Evolutionary conservation across 2,329 filamentous ascomycete genomes (phyloP).

Genomic region (Neobulgaria alba): DNA sequence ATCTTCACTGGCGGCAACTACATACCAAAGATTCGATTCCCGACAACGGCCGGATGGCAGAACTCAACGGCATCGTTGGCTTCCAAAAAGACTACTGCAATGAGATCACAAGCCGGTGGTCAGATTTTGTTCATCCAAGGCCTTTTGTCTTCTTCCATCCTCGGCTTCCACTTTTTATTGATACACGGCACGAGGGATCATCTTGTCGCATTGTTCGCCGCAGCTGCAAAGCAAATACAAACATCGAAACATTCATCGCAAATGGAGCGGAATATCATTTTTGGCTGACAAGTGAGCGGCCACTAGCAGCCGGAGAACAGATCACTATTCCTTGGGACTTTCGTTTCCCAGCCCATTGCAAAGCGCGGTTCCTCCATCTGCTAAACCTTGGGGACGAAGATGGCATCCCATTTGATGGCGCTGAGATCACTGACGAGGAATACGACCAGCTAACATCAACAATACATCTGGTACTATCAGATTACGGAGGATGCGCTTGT

Average conservation of each 20-base stretch:
- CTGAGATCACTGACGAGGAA: slow-evolving; percentile 43
- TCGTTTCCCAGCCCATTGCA: slow-evolving; percentile 47
- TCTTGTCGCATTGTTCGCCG: slow-evolving; percentile 80
- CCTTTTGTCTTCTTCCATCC: slow-evolving; percentile 86
- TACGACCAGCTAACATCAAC: slow-evolving; percentile 53
- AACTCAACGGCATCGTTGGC: slow-evolving; percentile 72
- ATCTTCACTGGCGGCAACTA: slow-evolving; percentile 64
- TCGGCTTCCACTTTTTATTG: slow-evolving; percentile 82
- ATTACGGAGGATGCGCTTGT: slow-evolving; percentile 75
- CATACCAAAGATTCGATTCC: slow-evolving; percentile 35
- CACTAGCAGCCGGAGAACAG: slow-evolving; percentile 57
- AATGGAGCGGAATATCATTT: slow-evolving; percentile 77
- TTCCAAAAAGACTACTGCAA: slow-evolving; percentile 65
- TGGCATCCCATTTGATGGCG: slow-evolving; percentile 16
- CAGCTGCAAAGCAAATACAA: slow-evolving; percentile 86
- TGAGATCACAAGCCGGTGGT: slow-evolving; percentile 58
- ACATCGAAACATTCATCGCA: slow-evolving; percentile 73
- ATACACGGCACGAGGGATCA: slow-evolving; percentile 81
- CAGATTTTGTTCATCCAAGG: slow-evolving; percentile 52
- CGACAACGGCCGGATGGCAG: slow-evolving; percentile 38
- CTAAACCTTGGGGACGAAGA: slow-evolving; percentile 57
- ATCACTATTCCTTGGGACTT: slow-evolving; percentile 63
- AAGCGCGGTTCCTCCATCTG: slow-evolving; percentile 46
- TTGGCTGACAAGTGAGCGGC: slow-evolving; percentile 77
- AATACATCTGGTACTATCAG: slow-evolving; percentile 62